phyloP scores from a whole-genome alignment of 495 filamentous ascomycete genomes.

The Penicillium ochrochloron region DNA sequence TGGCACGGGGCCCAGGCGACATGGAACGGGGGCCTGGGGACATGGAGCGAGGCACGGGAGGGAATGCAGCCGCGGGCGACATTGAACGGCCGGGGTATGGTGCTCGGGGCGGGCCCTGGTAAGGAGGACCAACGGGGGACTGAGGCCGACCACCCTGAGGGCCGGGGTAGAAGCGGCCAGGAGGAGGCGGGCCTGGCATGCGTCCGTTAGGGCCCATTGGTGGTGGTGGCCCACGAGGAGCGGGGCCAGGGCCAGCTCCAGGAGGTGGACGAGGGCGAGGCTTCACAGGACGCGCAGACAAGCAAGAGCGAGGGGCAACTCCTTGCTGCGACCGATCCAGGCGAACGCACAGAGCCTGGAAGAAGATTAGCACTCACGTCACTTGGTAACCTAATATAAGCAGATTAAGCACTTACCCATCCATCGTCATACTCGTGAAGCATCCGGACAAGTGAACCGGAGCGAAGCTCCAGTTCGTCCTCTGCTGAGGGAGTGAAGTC shows the following conservation, averaged over 20 bases:
- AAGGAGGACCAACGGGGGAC: conserved; percentile 40
- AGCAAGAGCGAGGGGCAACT: conserved; percentile 89
- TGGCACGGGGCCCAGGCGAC: conserved; percentile 25
- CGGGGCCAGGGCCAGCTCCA: conserved; percentile 51
- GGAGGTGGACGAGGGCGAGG: conserved; percentile 68
- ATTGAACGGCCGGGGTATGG: conserved; percentile 40
- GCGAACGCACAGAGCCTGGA: conserved; percentile 83
- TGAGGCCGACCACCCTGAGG: conserved; percentile 41
- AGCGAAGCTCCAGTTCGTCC: conserved; percentile 81
- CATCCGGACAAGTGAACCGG: conserved; percentile 83
- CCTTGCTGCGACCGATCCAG: conserved; percentile 91
- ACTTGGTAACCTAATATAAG: not conserved
- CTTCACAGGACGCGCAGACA: conserved; percentile 91
- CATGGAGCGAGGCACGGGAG: conserved; percentile 22
- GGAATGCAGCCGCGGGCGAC: conserved; percentile 24
- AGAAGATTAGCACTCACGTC: conserved; percentile 41
- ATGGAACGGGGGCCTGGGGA: conserved; percentile 17
- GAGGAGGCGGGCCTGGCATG: conserved; percentile 26
- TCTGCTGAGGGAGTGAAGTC: conserved; percentile 93
- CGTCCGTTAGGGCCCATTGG: conserved; percentile 57
- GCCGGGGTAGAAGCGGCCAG: conserved; percentile 43
- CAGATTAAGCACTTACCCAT: conserved; percentile 69
- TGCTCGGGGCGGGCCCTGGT: conserved; percentile 37
- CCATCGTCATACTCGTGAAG: conserved; percentile 98
- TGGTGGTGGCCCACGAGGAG: conserved; percentile 53